phyloP scores from a whole-genome alignment of 2,329 filamentous ascomycete genomes.

The Onygenales sp. region DNA sequence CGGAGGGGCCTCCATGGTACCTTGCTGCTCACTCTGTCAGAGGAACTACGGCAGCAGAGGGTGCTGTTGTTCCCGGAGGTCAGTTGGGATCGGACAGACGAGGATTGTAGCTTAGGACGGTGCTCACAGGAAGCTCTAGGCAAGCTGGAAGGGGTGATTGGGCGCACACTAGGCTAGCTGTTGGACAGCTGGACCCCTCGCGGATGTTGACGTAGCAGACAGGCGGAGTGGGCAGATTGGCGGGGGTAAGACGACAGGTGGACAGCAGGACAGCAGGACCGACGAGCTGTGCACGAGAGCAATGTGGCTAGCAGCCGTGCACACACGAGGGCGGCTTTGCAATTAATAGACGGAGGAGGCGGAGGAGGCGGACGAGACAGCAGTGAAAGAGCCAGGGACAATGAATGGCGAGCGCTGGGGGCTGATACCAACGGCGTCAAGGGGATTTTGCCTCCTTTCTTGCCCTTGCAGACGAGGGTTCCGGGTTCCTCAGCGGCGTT shows the following conservation, averaged over 20 bases:
- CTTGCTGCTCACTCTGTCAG: conserved; percentile 56
- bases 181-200: background rate
- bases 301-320: background rate
- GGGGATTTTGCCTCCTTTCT: background rate
- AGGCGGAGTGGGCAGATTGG: background rate
- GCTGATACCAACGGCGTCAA: background rate
- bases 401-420: background rate
- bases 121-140: background rate
- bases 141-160: background rate
- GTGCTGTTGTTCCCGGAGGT: conserved; percentile 2
- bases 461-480: background rate
- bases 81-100: background rate
- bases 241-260: background rate
- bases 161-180: background rate
- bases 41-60: conserved; percentile 1
- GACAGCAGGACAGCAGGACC: background rate
- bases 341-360: too few species aligned
- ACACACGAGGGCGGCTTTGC: background rate
- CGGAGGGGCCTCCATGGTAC: conserved; percentile 64
- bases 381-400: background rate
- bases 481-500: too few species aligned
- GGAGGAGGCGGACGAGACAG: background rate
- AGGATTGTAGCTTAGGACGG: background rate
- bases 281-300: background rate
- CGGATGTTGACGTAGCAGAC: background rate